A percentile compares a stretch with the other conserved stretches of the same genome.
These are phyloP conservation scores for Candida palmyrensis DNA, from an alignment of 805 yeast genomes.

Conservation along the genomic window DNA sequence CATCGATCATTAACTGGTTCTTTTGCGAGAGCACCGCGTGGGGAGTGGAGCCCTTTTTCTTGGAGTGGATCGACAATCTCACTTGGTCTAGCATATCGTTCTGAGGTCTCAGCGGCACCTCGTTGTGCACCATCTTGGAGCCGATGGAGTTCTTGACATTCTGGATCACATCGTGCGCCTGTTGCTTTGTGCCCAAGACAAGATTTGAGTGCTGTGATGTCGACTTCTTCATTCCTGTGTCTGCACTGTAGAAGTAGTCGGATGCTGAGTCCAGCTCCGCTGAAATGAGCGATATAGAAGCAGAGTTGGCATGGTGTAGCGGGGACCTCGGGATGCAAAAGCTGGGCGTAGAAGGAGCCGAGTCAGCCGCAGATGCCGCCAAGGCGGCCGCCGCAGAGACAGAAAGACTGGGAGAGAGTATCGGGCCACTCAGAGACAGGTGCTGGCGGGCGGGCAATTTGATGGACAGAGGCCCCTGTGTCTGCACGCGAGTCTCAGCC, in stretches of 20 bases:
- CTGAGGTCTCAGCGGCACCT: constrained; percentile 14
- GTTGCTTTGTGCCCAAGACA: neutral
- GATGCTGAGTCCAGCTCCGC: no score
- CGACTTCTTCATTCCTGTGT: neutral
- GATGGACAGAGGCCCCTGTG: no score
- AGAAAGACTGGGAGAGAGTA: no score
- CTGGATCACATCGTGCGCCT: constrained; percentile 21
- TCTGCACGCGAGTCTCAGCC: no score
- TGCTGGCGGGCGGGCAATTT: no score
- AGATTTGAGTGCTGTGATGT: constrained; percentile 4
- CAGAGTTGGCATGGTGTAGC: no score
- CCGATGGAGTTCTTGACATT: constrained; percentile 21
- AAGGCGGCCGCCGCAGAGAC: constrained; percentile 7
- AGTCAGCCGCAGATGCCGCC: constrained; percentile 3
- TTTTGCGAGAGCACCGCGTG: constrained; percentile 12
- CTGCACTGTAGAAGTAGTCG: neutral
- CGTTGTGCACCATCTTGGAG: constrained; percentile 11
- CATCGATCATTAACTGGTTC: constrained; percentile 21
- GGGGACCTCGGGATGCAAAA: no score
- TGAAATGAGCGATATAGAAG: no score
- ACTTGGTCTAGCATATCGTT: constrained; percentile 28
- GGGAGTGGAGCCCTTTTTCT: constrained; percentile 13
- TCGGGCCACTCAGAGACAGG: no score
- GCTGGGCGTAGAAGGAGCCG: no score
- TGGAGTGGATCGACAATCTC: constrained; percentile 25